Conservation (phyloP, 2,329 filamentous ascomycete species). For the Penicillium sp. region DNA sequence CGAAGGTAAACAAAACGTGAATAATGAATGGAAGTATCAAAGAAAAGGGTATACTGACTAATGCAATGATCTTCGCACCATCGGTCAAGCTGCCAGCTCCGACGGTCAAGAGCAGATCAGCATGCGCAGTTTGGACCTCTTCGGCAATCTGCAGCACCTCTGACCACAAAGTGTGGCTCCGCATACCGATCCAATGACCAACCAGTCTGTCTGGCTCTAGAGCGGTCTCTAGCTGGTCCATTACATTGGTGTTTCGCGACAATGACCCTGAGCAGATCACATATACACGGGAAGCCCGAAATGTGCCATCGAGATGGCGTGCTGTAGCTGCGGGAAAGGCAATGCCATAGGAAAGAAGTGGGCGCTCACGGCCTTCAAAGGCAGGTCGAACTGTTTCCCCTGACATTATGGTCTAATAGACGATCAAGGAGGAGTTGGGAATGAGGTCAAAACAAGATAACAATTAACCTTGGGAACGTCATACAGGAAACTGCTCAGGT, state of each 20-base stretch:
- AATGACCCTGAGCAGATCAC: constrained; percentile 52
- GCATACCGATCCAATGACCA: constrained; percentile 51
- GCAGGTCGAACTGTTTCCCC: constrained; percentile 36
- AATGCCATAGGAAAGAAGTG: constrained; percentile 48
- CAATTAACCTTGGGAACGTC: background rate
- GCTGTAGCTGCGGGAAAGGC: constrained; percentile 46
- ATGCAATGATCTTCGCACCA: constrained; percentile 52
- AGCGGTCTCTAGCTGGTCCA: constrained; percentile 41
- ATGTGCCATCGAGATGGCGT: constrained; percentile 45
- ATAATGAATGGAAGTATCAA: background rate
- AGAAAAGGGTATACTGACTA: constrained; percentile 30
- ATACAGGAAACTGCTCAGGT: background rate
- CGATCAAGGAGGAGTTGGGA: too few species aligned
- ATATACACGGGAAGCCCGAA: constrained; percentile 48
- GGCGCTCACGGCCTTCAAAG: constrained; percentile 35
- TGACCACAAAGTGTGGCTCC: constrained; percentile 53
- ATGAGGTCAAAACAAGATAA: background rate
- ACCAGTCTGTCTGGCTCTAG: constrained; percentile 41
- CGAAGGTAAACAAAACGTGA: background rate
- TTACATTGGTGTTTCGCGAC: constrained; percentile 44
- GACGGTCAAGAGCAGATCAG: constrained; percentile 54
- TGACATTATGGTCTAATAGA: constrained; percentile 12
- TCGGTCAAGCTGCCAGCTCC: constrained; percentile 58
- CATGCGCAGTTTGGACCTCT: constrained; percentile 37
- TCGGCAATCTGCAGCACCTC: constrained; percentile 50